phyloP scores from a whole-genome alignment of 139 green algal species.

The Yamagishiella unicocca region DNA sequence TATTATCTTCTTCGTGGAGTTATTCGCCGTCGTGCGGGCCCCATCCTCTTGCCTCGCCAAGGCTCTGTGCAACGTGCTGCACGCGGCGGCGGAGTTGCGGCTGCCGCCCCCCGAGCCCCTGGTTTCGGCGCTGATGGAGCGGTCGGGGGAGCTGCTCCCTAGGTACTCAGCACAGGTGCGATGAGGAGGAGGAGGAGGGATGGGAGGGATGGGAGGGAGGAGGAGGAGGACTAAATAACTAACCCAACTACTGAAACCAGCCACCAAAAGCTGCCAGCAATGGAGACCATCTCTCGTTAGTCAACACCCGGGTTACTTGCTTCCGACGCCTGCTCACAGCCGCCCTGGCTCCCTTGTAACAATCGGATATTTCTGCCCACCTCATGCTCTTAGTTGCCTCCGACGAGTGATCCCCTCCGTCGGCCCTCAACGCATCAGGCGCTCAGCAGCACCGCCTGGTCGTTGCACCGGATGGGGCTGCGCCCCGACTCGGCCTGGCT shows the following conservation, averaged over 20 bases:
- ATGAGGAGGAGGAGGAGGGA: not conserved
- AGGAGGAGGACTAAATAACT: not conserved
- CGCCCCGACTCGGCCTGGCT: not conserved
- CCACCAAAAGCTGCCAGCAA: too few relatives aligned
- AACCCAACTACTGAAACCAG: too few relatives aligned
- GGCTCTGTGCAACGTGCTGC: conserved; percentile 24
- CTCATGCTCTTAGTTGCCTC: too few relatives aligned
- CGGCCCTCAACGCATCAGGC: too few relatives aligned
- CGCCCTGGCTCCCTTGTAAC: too few relatives aligned
- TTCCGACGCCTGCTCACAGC: too few relatives aligned
- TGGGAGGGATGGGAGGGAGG: not conserved
- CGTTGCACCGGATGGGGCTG: not conserved
- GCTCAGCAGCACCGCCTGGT: conserved; percentile 15
- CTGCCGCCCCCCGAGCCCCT: not conserved
- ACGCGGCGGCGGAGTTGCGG: conserved; percentile 18
- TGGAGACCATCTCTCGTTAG: too few relatives aligned
- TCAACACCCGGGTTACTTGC: too few relatives aligned
- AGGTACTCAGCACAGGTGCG: not conserved
- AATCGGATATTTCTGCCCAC: too few relatives aligned
- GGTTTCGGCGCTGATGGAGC: not conserved
- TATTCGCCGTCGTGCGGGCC: too few relatives aligned
- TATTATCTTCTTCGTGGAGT: too few relatives aligned
- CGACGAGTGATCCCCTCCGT: too few relatives aligned
- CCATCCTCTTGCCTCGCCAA: not conserved
- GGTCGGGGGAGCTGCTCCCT: not conserved